These are phyloP conservation scores for Cairneyella variabilis DNA, from an alignment of 495 filamentous ascomycete species.

Conservation along the genomic window DNA sequence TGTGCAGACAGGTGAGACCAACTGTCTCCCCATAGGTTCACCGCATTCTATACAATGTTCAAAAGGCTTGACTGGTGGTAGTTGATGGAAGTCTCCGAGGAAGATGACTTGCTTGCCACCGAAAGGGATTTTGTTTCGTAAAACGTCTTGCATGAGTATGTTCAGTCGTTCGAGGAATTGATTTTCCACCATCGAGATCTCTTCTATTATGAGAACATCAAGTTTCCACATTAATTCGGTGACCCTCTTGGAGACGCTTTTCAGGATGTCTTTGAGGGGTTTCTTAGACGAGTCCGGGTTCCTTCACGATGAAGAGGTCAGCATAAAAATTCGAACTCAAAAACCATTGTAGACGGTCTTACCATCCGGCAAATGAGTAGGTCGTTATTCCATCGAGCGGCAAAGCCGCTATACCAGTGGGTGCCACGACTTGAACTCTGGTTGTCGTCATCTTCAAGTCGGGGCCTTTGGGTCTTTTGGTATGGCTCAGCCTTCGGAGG, in stretches of 20 bases:
- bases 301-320: neutral
- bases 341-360: neutral
- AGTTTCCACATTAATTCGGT: neutral
- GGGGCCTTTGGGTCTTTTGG: too few relatives aligned
- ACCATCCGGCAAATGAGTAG: conserved; percentile 53
- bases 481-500: conserved; percentile 6
- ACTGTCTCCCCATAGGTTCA: conserved; percentile 8
- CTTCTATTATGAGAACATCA: conserved; percentile 34
- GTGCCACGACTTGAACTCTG: conserved; percentile 48
- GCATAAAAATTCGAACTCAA: neutral
- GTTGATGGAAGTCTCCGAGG: conserved; percentile 40
- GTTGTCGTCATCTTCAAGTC: conserved; percentile 19
- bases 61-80: conserved; percentile 41
- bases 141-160: conserved; percentile 37
- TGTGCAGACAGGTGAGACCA: neutral
- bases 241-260: neutral
- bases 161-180: conserved; percentile 51
- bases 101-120: conserved; percentile 35
- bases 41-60: conserved; percentile 36
- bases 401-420: conserved; percentile 52
- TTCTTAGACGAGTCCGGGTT: conserved; percentile 23
- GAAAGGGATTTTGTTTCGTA: conserved; percentile 5
- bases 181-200: conserved; percentile 51
- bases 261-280: conserved; percentile 24
- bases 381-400: conserved; percentile 50